Percentiles rank a stretch among this genome's conserved stretches.
These are phyloP conservation scores for Fusarium guadeloupense DNA, from an alignment of 2,329 filamentous ascomycete species.

Conservation along the genomic window DNA sequence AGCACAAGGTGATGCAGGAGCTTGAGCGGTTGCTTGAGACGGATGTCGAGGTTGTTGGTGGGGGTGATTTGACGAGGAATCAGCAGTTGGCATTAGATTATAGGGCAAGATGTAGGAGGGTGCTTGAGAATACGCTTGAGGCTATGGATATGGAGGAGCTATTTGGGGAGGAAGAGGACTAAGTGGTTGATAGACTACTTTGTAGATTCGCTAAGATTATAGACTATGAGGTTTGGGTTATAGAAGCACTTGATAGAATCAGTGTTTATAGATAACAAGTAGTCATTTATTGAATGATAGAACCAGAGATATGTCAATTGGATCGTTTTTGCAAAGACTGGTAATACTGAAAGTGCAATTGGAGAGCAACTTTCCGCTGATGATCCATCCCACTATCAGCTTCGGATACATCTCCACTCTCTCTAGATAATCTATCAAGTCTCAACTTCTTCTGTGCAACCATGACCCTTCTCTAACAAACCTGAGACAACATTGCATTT, in stretches of 20 bases:
- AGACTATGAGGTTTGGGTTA: conserved; percentile 53
- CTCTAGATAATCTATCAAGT: background rate
- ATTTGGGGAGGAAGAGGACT: conserved; percentile 35
- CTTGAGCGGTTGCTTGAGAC: conserved; percentile 58
- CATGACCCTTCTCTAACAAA: background rate
- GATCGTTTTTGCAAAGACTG: too few relatives aligned
- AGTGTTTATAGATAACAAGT: too few relatives aligned
- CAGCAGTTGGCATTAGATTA: conserved; percentile 62
- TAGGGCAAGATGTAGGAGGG: conserved; percentile 57
- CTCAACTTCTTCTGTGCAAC: background rate
- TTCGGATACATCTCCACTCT: conserved; percentile 19
- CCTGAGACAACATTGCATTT: background rate
- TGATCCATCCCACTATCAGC: background rate
- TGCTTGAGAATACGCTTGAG: conserved; percentile 58
- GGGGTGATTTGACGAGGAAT: conserved; percentile 54
- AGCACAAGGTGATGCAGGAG: conserved; percentile 54
- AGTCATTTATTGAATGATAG: too few relatives aligned
- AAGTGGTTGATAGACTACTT: background rate
- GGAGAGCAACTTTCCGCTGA: too few relatives aligned
- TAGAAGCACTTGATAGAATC: background rate
- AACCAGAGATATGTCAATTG: too few relatives aligned
- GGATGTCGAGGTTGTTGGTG: conserved; percentile 55
- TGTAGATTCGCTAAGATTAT: conserved; percentile 37
- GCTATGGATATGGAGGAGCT: conserved; percentile 48
- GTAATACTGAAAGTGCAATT: too few relatives aligned